Base-by-base conservation (phyloP, 164 flowering plant species). In the Echeveria elegans region DNA sequence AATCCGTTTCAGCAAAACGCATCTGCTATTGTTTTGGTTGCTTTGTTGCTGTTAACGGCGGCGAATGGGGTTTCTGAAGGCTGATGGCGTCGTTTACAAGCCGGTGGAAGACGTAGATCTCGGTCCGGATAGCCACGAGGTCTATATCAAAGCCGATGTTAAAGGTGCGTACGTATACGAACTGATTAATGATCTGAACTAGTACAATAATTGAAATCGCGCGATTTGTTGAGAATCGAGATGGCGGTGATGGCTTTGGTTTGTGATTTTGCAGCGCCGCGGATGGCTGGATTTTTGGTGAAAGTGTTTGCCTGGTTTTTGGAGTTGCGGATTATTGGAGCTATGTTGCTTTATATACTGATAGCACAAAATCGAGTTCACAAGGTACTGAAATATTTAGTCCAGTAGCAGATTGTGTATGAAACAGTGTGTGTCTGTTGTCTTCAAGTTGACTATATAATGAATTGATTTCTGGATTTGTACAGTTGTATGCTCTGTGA, bases 211-310 rank as follows among this genome's bases (percentile, higher is more conserved):
- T 43, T 12, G 16, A 10, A 34, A 7, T 34, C 3, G 37, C 37
- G 37, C 7, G 37, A n/a, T n/a, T n/a, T n/a, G 37, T 52, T 31
- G 43, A 19, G 66, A 19, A 2, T 40, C 11, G 45, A 40, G 3
- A n/a, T n/a, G n/a, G 37, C 37, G 3, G 37, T 34, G 3, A 34
- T 34, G 37, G 7, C 37, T 3, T 34, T 40, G 45, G 16, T 43
- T 4, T 34, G 37, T 1, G 67, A 56, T 5, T 66, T n/a, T 29
- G 32, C 69, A 92, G 98, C 94, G 74, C 98, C 96, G 67, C 86
- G 96, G 5, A 76, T 93, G 87, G 86, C 89, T 62, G 97, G 98
- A 62, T 32, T 85, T 58, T 41, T 87, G 37, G 83, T 88, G 34
- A 88, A 85, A 71, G 65, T 90, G 15, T 85, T 85, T 48, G 83